phyloP scores from a whole-genome alignment of 108 stramenopile genomes.

The Nitzschia putrida region DNA sequence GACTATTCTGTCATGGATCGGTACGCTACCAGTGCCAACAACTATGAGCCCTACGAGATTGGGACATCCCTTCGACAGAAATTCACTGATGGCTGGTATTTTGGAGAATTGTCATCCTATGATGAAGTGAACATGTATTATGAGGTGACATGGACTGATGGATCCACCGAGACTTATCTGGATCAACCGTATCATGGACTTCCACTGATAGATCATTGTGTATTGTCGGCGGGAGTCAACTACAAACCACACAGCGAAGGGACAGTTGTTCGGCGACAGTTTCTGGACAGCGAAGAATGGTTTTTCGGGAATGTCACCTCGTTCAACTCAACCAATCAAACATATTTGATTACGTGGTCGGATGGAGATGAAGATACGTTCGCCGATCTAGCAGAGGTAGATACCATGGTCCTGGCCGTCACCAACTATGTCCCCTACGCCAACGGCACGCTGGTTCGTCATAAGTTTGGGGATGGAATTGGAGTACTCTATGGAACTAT shows the following conservation, averaged over 20 bases:
- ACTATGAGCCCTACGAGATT: slow-evolving; percentile 4
- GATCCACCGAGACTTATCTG: background rate
- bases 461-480: background rate
- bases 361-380: background rate
- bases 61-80: background rate
- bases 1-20: background rate
- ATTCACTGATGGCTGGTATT: slow-evolving; percentile 6
- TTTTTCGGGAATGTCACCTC: slow-evolving; percentile 1
- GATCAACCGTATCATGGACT: background rate
- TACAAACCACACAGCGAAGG: background rate
- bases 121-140: background rate
- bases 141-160: background rate
- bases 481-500: background rate
- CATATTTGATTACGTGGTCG: background rate
- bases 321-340: background rate
- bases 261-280: background rate
- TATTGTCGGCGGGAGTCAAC: background rate
- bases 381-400: background rate
- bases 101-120: background rate
- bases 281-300: background rate
- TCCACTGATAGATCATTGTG: background rate
- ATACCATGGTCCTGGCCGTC: slow-evolving; percentile 3
- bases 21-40: background rate
- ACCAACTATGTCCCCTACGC: background rate
- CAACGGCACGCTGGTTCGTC: background rate